Base-by-base conservation (phyloP, 768 basidiomycete genomes). In the Lactarius sp. region DNA sequence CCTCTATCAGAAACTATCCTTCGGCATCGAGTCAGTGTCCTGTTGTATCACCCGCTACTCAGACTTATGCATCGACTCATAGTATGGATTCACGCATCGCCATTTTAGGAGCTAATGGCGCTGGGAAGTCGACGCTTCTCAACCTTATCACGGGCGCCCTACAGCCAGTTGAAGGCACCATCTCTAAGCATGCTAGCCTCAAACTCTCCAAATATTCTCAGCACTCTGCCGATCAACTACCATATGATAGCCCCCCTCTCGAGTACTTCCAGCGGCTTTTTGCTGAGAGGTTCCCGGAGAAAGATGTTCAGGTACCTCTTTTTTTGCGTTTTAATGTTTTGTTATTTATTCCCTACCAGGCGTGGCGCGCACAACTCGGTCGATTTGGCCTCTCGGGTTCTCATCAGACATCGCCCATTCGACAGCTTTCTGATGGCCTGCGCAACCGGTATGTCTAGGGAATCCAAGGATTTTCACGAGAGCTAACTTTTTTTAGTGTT, bases 161-260 rank as follows among this genome's bases (percentile, higher is more conserved):
- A 44, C 87, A 89, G 61, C 94, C 96, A 1, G 77, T 77, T 67
- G 83, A 89, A 73, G 97, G 97, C 56, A 93, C 92, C 44, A 74
- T 99, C 69, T 90, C 90, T 55, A 92, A 92, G 71, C 97, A 99
- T 74, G 79, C 88, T 49, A 81, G 80, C 20, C 83, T 99, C 70
- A 99, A 99, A 76, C 85, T 99, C 62, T 92, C 94, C 68, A 99
- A 98, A 76, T 99, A 99, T 81, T 94, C 91, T 6, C 97, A 99
- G 78, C 97, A 99, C 79, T 92, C 90, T 59, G 95, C 97, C 34
- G 97, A 99, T 76, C 97, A 99, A 75, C 85, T 99, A 10, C 97
- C 97, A 31, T 99, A 97, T 75, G 87, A 95, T 66, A 83, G 83
- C 73, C 80, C 85, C 31, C 95, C 97, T 3, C 81, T 98, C 70